phyloP scores from a whole-genome alignment of 306 rosid species.

The Trifolium dubium region DNA sequence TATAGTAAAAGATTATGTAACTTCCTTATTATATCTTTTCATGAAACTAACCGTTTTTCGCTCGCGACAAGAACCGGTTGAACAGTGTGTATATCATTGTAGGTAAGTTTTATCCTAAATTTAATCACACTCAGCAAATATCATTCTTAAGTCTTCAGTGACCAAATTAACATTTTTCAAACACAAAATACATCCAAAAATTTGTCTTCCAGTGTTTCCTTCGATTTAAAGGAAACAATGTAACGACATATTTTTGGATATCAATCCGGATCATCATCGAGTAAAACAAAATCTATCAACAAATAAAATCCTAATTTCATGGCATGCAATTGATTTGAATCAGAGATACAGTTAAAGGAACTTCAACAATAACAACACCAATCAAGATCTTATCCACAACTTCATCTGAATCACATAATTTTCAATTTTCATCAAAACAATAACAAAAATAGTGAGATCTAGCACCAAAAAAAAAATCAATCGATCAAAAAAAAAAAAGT shows the following conservation, averaged over 20 bases:
- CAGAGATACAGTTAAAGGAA: slow-evolving; percentile 11
- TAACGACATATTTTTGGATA: slow-evolving; percentile 10
- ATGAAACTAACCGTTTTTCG: too few relatives aligned
- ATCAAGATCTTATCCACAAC: background rate
- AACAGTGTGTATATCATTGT: too few relatives aligned
- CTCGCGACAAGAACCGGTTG: too few relatives aligned
- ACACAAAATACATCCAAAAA: background rate
- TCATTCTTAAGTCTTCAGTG: background rate
- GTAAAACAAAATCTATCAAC: background rate
- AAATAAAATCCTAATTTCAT: slow-evolving; percentile 1
- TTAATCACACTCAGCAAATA: slow-evolving; percentile 7
- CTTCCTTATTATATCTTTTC: too few relatives aligned
- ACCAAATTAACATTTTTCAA: slow-evolving; percentile 17
- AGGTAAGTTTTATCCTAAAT: background rate
- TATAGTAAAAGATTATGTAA: too few relatives aligned
- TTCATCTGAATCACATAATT: slow-evolving; percentile 17
- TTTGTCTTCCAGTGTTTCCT: background rate
- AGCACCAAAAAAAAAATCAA: slow-evolving; percentile 44
- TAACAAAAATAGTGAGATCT: slow-evolving; percentile 60
- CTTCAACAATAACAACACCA: slow-evolving; percentile 4
- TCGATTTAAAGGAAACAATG: slow-evolving; percentile 5
- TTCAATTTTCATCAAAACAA: background rate
- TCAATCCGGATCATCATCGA: slow-evolving; percentile 23
- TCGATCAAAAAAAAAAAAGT: slow-evolving; percentile 38
- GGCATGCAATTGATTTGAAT: slow-evolving; percentile 20